phyloP scores from a whole-genome alignment of 768 basidiomycete genomes.

The Serendipita sp. region DNA sequence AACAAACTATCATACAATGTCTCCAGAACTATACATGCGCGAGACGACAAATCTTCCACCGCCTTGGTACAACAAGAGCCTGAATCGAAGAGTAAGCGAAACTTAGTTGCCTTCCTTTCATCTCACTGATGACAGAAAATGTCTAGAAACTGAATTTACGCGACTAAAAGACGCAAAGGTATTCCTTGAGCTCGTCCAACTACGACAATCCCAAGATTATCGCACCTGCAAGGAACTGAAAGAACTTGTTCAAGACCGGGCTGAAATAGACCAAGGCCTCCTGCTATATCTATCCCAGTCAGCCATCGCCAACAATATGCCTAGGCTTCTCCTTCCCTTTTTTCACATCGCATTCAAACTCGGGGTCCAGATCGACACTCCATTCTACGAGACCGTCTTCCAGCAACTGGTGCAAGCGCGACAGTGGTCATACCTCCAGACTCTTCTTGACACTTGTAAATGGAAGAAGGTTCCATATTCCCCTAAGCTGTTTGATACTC shows the following conservation, averaged over 20 bases:
- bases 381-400: neutral
- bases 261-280: neutral
- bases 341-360: neutral
- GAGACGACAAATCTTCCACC: no score
- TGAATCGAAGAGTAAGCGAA: no score
- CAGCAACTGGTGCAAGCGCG: no score
- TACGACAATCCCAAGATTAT: neutral
- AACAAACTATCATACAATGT: no score
- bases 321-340: neutral
- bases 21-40: no score
- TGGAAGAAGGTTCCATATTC: neutral
- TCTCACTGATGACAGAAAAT: no score
- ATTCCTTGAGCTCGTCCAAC: neutral
- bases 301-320: neutral
- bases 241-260: neutral
- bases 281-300: neutral
- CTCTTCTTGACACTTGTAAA: neutral
- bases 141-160: no score
- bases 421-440: neutral
- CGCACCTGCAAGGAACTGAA: neutral
- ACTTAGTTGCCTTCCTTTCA: no score
- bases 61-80: no score
- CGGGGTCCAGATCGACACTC: neutral
- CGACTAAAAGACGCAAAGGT: neutral
- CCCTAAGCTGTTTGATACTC: neutral